Evolutionary conservation across 1,139 yeast genomes (phyloP).

Genomic region (Nakaseomyces uthaithaninus): DNA sequence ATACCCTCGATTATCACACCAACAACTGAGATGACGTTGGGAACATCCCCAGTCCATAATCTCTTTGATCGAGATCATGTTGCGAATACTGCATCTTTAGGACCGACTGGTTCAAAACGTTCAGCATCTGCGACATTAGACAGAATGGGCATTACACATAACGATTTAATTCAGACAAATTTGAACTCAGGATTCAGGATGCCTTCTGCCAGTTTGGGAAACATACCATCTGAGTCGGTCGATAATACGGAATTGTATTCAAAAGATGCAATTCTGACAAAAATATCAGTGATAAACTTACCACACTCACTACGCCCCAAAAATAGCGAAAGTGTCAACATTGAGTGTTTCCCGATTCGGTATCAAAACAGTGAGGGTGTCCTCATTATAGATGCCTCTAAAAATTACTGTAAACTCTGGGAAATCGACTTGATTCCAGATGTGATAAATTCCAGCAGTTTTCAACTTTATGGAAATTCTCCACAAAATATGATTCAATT

Average conservation of each 20-base stretch:
- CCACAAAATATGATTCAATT: constrained; percentile 20
- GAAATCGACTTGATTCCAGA: constrained; percentile 37
- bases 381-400: constrained; percentile 36
- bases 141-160: constrained; percentile 12
- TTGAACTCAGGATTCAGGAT: not conserved
- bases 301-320: constrained; percentile 13
- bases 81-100: not conserved
- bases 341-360: constrained; percentile 40
- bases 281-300: constrained; percentile 41
- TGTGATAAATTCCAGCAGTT: constrained; percentile 22
- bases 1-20: not conserved
- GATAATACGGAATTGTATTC: constrained; percentile 17
- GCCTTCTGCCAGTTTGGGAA: constrained; percentile 6
- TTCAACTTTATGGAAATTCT: constrained; percentile 27
- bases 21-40: not conserved
- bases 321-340: constrained; percentile 14
- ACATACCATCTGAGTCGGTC: constrained; percentile 8
- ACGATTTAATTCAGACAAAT: constrained; percentile 1
- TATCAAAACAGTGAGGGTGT: constrained; percentile 55
- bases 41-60: not conserved
- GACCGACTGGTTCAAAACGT: constrained; percentile 3
- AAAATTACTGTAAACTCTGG: constrained; percentile 41
- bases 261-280: constrained; percentile 63
- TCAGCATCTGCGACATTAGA: constrained; percentile 23
- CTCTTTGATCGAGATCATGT: not conserved